Evolutionary conservation across 2,329 filamentous ascomycete genomes (phyloP).

Genomic region (Ophiostoma sp.): DNA sequence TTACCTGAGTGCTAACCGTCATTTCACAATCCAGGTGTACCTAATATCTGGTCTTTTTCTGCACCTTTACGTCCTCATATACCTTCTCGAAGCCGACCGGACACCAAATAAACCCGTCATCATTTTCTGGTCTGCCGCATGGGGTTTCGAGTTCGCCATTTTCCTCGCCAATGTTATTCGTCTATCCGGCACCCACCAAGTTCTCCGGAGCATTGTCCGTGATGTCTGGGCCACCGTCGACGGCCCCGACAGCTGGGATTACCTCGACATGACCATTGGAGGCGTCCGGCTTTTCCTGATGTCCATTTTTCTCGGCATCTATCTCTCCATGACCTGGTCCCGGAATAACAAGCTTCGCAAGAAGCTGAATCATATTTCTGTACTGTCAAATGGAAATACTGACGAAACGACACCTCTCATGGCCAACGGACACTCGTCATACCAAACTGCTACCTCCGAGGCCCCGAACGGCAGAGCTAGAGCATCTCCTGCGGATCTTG

Average conservation of each 20-base stretch:
- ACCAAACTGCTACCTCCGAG: constrained; percentile 28
- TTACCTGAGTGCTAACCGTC: constrained; percentile 10
- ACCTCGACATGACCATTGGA: constrained; percentile 61
- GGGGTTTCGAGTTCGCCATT: constrained; percentile 69
- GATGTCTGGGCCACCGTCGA: constrained; percentile 39
- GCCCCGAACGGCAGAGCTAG: constrained; percentile 12
- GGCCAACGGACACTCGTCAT: constrained; percentile 33
- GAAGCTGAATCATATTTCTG: constrained; percentile 38
- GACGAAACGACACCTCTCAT: constrained; percentile 61
- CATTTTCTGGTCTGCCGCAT: constrained; percentile 67
- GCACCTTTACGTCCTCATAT: constrained; percentile 24
- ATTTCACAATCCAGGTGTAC: constrained; percentile 24
- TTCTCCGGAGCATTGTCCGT: constrained; percentile 33
- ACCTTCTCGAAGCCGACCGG: constrained; percentile 66
- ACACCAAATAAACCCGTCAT: constrained; percentile 77
- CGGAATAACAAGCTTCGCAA: constrained; percentile 37
- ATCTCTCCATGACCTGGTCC: constrained; percentile 44
- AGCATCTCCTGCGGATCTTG: not conserved
- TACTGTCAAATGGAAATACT: constrained; percentile 25
- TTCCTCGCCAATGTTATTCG: constrained; percentile 63
- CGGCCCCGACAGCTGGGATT: constrained; percentile 48
- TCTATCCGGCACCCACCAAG: constrained; percentile 51
- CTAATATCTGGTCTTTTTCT: constrained; percentile 26
- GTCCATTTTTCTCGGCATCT: constrained; percentile 48
- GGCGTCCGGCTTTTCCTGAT: constrained; percentile 41